Conservation (phyloP, 495 filamentous ascomycete species). For the Hyphodiscus hymeniophilus region DNA sequence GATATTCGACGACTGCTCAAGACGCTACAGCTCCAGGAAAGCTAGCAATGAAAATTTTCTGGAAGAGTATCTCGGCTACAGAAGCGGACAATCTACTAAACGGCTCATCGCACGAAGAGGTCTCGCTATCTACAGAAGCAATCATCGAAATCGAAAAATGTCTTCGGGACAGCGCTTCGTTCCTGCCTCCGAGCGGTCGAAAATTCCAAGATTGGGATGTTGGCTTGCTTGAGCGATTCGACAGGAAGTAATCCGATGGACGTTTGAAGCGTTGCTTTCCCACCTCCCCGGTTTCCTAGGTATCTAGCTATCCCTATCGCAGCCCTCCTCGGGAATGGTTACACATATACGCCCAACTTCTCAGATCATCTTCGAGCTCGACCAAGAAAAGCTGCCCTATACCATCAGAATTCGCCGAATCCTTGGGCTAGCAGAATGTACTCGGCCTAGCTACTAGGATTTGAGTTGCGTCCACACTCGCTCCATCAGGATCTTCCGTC, state of each 20-base stretch:
- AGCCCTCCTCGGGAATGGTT: too few species aligned
- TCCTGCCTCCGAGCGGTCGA: constrained; percentile 48
- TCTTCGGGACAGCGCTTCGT: constrained; percentile 40
- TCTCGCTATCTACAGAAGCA: constrained; percentile 46
- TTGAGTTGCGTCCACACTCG: too few species aligned
- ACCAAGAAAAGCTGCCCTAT: too few species aligned
- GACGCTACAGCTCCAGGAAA: background rate
- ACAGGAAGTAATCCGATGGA: background rate
- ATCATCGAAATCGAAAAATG: constrained; percentile 34
- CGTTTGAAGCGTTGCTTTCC: too few species aligned
- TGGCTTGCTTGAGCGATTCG: constrained; percentile 46
- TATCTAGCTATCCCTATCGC: too few species aligned
- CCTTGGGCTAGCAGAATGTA: too few species aligned
- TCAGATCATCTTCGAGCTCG: too few species aligned
- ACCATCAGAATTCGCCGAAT: too few species aligned
- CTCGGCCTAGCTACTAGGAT: too few species aligned
- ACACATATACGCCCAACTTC: too few species aligned
- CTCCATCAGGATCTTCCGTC: too few species aligned
- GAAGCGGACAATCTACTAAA: constrained; percentile 48
- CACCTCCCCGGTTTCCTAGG: too few species aligned
- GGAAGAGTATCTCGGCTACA: constrained; percentile 20
- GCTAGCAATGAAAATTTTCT: constrained; percentile 20
- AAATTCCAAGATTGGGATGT: constrained; percentile 59
- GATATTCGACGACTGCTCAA: background rate
- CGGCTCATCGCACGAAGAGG: constrained; percentile 52